Evolutionary conservation across 202 grass and related monocot species (phyloP), one percentile per base, ranked within the genome.

Genomic region (Hordeum pubiflorum): DNA sequence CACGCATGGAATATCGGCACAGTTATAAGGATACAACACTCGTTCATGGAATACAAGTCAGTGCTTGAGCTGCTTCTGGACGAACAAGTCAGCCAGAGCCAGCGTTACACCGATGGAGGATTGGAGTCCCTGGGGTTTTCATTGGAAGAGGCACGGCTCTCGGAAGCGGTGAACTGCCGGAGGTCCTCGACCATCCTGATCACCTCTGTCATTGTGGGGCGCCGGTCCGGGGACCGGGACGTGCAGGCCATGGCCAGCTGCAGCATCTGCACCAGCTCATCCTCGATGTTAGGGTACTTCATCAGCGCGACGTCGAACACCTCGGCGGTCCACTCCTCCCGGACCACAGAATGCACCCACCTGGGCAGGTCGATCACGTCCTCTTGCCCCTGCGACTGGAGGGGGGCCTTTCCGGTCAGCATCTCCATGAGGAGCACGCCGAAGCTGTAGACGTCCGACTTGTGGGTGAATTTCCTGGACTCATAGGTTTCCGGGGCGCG

Each of bases 291-390:
- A 7, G 67, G 87, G 79, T 83, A 81, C 65, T 84, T 89, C 65
- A 91, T 90, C 58, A 99, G 88, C 61, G 93, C 89, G 7, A 81
- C 57, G 37, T 99, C 96, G 37, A 96, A 99, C 32, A 99, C 96
- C 77, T 99, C 96, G 0, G 96, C 96, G 0, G 96, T 95, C 96
- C 96, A 98, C 74, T 98, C 96, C 88, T 98, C 96, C 32, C 89
- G 87, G 74, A 98, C 92, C 31, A 99, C 96, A 0, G 96, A 98
- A 32, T 91, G 92, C 50, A 98, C 92, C 96, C 96, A 99, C 34
- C 90, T 93, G 3, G 90, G 90, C 32, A 99, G 80, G 58, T 99
- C 96, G 0, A 84, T 72, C 15, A 89, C 82, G 6, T 99, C 89
- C 24, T 99, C 96, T 9, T 82, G 92, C 21, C 92, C 96, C 36